Base-by-base conservation (phyloP, 2,329 filamentous ascomycete species). In the Ceratocystis cubensis region DNA sequence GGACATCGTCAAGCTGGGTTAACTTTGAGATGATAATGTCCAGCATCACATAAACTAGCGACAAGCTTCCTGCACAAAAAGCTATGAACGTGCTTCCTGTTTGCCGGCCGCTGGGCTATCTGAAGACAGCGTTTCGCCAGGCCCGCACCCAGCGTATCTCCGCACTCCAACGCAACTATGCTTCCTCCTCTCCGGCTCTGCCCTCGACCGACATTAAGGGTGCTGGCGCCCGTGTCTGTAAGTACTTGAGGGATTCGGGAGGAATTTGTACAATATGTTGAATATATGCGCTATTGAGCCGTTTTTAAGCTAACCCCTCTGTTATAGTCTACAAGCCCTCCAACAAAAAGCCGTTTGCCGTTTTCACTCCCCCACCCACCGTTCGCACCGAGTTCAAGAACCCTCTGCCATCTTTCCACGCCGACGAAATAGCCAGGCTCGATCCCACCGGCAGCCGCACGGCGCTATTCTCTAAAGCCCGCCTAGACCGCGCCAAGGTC, bases 381-480 rank as follows among this genome's bases (percentile, higher is more conserved):
- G 79, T 71, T 73, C 78, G 70, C 74, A 76, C 71, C 25, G 44
- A 59, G 10, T 64, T 67, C 63, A 69, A 69, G 64, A 81, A 91
- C 72, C 87, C 91, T 25, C 78, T 97, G 72, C 79, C 80, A 46
- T 75, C 82, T 67, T 80, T 96, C 71, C 86, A 86, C 71, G 75
- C 81, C 64, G 77, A 83, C 66, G 90, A 96, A 77, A 82, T 96
- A 73, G 74, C 81, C 50, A 76, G 82, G 53, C 88, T 96, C 72
- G 94, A 99, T 77, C 91, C 91, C 3, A 91, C 86, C 0, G 91
- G 91, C 63, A 86, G 88, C 64, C 88, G 93, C 69, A 88, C 86
- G 56, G 84, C 85, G 41, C 85, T 99, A 67, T 96, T 99, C 79
- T 84, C 86, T 70, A 84, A 83, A 71, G 77, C 81, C 65, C 95